Conservation (phyloP, 768 basidiomycete species). For the Cyclocybe cylindracea region DNA sequence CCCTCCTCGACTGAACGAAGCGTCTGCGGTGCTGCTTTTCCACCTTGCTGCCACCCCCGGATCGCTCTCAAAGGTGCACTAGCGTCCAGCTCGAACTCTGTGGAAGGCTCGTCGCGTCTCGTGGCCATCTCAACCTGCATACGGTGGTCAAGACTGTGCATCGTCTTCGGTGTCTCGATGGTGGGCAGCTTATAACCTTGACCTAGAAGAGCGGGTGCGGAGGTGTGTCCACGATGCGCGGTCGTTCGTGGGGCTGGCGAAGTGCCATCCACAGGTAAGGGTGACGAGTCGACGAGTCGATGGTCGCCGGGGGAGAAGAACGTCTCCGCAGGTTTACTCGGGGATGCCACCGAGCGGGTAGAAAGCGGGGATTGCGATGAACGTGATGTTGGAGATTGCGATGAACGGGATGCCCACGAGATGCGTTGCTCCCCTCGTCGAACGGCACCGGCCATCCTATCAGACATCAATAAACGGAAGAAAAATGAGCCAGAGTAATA, state of each 20-base stretch:
- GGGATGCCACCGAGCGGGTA: background rate
- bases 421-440: slow-evolving; percentile 49
- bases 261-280: slow-evolving; percentile 26
- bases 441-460: slow-evolving; percentile 74
- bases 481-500: background rate
- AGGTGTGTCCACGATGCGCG: slow-evolving; percentile 10
- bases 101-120: slow-evolving; percentile 1
- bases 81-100: slow-evolving; percentile 39
- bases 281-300: slow-evolving; percentile 46
- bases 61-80: slow-evolving; percentile 40
- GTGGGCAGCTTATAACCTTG: slow-evolving; percentile 33
- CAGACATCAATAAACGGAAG: slow-evolving; percentile 1
- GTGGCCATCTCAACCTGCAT: background rate
- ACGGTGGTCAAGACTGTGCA: slow-evolving; percentile 33
- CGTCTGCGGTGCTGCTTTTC: slow-evolving; percentile 12
- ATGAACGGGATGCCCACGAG: slow-evolving; percentile 54
- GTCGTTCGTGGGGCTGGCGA: background rate
- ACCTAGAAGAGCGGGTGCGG: slow-evolving; percentile 59
- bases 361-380: background rate
- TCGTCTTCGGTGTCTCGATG: slow-evolving; percentile 20
- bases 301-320: slow-evolving; percentile 39
- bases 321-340: background rate
- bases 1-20: slow-evolving; percentile 21
- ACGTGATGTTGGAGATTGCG: slow-evolving; percentile 22
- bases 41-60: slow-evolving; percentile 1